Conservation (phyloP, 2,329 filamentous ascomycete species). For the Colletotrichum endophyticum region DNA sequence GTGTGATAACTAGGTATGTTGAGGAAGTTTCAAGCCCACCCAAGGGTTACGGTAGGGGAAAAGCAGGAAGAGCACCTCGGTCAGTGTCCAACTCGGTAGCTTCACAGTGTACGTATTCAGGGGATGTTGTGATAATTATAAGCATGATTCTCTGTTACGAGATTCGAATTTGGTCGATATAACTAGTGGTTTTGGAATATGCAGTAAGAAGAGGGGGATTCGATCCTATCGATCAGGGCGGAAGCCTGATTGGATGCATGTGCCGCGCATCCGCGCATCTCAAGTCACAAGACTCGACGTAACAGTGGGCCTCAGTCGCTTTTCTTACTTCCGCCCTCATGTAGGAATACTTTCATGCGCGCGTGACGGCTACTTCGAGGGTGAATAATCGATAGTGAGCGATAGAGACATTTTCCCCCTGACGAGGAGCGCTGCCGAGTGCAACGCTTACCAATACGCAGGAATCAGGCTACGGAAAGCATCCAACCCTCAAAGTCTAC, state of each 20-base stretch:
- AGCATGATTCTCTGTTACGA: background rate
- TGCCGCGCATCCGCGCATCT: background rate
- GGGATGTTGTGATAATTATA: background rate
- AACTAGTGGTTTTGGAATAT: background rate
- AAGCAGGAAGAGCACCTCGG: no score
- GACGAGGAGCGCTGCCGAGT: background rate
- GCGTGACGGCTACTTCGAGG: background rate
- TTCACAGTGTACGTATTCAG: no score
- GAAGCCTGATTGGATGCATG: background rate
- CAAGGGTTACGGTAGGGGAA: no score
- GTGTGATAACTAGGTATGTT: background rate
- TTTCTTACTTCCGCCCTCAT: background rate
- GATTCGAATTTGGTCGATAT: background rate
- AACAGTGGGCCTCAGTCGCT: background rate
- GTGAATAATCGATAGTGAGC: background rate
- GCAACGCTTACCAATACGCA: background rate
- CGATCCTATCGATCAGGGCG: background rate
- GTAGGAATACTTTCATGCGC: background rate
- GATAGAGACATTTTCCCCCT: accelerated
- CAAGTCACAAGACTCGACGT: background rate
- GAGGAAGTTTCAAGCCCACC: no score
- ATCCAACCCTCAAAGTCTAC: accelerated
- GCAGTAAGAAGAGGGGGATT: background rate
- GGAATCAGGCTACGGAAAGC: background rate
- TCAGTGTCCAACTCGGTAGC: no score